phyloP scores from a whole-genome alignment of 2,329 filamentous ascomycete genomes.

The Lachnum nothofagi region DNA sequence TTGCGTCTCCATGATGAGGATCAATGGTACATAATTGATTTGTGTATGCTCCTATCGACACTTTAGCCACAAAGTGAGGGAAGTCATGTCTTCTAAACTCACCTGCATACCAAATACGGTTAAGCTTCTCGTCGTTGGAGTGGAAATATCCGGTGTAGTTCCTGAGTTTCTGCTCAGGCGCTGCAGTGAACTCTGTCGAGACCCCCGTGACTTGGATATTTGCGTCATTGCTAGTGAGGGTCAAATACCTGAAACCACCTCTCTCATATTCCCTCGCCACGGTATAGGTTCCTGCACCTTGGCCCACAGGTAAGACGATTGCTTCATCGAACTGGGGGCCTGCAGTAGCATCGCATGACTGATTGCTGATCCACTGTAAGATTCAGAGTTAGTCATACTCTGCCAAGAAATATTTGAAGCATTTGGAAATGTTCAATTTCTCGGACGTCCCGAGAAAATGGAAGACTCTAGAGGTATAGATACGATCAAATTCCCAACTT shows the following conservation, averaged over 20 bases:
- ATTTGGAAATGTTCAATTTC: no score
- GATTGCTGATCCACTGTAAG: constrained; percentile 47
- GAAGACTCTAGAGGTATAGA: no score
- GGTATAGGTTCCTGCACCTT: constrained; percentile 36
- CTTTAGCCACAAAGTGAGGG: not conserved
- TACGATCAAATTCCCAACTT: no score
- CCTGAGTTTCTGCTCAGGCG: constrained; percentile 36
- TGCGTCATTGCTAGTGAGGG: constrained; percentile 35
- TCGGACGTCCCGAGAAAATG: no score
- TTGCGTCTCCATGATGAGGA: constrained; percentile 33
- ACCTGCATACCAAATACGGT: constrained; percentile 38
- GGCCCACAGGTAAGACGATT: constrained; percentile 41
- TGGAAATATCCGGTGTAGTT: constrained; percentile 30
- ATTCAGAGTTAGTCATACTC: no score
- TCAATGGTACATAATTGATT: constrained; percentile 29
- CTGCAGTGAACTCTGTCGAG: constrained; percentile 35
- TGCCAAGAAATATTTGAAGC: no score
- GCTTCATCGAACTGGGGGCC: constrained; percentile 43
- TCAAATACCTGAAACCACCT: constrained; percentile 50
- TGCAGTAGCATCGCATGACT: constrained; percentile 42
- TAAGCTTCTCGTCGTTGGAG: constrained; percentile 33
- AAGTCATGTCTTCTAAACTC: constrained; percentile 23
- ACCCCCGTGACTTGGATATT: constrained; percentile 29
- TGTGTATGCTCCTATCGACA: constrained; percentile 25
- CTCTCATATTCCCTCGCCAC: constrained; percentile 39